Base-by-base conservation (phyloP, 1,139 yeast genomes). In the Saccharomyces hybrid region DNA sequence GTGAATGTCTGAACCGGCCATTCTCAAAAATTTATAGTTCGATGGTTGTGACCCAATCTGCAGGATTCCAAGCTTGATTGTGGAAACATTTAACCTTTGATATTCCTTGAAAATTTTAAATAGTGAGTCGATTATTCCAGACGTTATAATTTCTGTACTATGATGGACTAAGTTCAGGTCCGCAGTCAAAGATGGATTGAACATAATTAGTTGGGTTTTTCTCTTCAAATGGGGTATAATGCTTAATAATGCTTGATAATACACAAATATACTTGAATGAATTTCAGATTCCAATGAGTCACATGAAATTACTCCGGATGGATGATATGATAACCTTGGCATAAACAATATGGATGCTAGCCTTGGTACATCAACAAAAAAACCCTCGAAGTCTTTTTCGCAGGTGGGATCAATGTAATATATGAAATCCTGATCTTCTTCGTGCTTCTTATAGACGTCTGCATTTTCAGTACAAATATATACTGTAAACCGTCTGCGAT, bases 1-100 rank as follows among this genome's bases (percentile, higher is more conserved):
- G 19, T 60, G 58, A 3, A 67, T 62, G 51, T 64, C 60, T 1
- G 66, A 57, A 5, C 71, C 71, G 25, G 48, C 49, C 16, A 58
- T 46, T 5, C 59, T 56, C 47, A 67, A 52, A 53, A 65, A 64
- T 56, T 68, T 68, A 54, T 67, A 68, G 50, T 64, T 67, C 13
- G 70, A 67, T 9, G 68, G 63, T 52, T 68, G 70, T 3, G 70
- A 69, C 2, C 65, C 67, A 29, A 68, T 58, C 49, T 64, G 63
- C 42, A 68, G 51, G 3, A 67, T 52, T 13, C 71, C 71, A 7
- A 68, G 47, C 51, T 68, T 62, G 23, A 67, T 55, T 62, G 60
- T 59, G 53, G 56, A 59, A 1, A 62, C 58, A 42, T 54, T 54
- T 25, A 64, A 49, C 7, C 55, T 54, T 7, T 52, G 52, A 47